Base-by-base conservation (phyloP, 2,329 filamentous ascomycete species). In the Pseudogymnoascus sp. region DNA sequence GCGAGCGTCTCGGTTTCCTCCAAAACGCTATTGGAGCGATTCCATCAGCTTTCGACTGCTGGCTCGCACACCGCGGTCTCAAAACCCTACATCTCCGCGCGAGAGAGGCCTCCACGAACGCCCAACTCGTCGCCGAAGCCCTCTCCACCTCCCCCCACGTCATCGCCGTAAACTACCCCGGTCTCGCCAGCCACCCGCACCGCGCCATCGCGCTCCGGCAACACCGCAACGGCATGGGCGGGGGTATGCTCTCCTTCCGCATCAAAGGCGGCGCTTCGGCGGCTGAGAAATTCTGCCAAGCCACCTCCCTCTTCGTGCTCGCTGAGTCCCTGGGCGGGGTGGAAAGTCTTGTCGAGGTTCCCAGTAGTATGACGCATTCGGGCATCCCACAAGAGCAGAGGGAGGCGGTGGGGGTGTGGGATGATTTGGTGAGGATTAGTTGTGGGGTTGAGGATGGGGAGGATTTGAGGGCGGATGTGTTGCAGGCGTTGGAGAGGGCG, bases 1-100 rank as follows among this genome's bases (percentile, higher is more conserved):
- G 87, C 73, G 80, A 87, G 67, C 86, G 90, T 45, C 84, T 99
- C 21, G 81, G 85, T 61, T 99, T 97, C 82, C 83, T 99, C 40
- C 95, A 99, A 76, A 99, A 99, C 78, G 95, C 95, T 69, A 96
- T 97, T 69, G 95, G 95, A 67, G 93, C 93, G 66, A 89, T 99
- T 3, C 95, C 95, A 62, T 96, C 91, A 0, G 84, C 95, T 42
- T 99, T 99, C 73, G 95, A 99, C 81, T 92, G 88, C 79, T 99
- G 95, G 95, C 90, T 99, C 67, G 95, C 95, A 60, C 95, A 99
- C 79, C 88, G 95, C 68, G 95, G 95, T 69, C 84, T 97, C 70
- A 99, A 99, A 83, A 99, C 95, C 3, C 85, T 99, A 45, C 95
- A 99, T 77, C 83, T 99, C 59, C 90, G 95, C 71, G 93, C 91